Percentiles rank a stretch among this genome's conserved stretches.
Evolutionary conservation across 768 basidiomycete genomes (phyloP).

Genomic region (Tricholoma hemisulphureum): DNA sequence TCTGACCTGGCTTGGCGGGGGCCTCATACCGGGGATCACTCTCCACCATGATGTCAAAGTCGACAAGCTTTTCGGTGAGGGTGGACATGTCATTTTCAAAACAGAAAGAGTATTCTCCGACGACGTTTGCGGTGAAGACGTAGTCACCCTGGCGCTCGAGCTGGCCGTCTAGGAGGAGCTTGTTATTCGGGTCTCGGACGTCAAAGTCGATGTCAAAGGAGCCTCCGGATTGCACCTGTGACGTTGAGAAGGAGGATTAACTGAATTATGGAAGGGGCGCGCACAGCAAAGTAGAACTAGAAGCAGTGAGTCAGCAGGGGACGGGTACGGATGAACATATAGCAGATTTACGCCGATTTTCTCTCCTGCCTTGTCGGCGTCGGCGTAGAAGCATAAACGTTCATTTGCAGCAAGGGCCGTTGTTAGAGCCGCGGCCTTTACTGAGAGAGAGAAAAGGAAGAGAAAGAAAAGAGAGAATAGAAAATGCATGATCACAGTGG

Average conservation of each 20-base stretch:
- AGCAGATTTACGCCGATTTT: slow-evolving; percentile 73
- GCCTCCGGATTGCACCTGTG: slow-evolving; percentile 92
- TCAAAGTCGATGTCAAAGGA: slow-evolving; percentile 96
- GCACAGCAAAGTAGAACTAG: slow-evolving; percentile 97
- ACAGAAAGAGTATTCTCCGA: slow-evolving; percentile 93
- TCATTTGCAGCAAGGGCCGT: slow-evolving; percentile 78
- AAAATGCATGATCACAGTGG: slow-evolving; percentile 9
- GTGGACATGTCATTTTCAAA: slow-evolving; percentile 98
- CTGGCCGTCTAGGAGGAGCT: slow-evolving; percentile 80
- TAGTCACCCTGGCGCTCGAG: slow-evolving; percentile 96
- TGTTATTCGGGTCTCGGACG: slow-evolving; percentile 88
- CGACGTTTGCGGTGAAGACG: slow-evolving; percentile 89
- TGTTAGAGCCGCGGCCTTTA: slow-evolving; percentile 67
- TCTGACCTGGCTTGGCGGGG: slow-evolving; percentile 83
- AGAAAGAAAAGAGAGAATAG: slow-evolving; percentile 34
- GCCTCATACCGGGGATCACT: slow-evolving; percentile 90
- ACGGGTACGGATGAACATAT: background rate
- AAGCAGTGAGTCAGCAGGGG: slow-evolving; percentile 13
- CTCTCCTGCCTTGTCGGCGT: slow-evolving; percentile 93
- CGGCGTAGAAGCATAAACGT: slow-evolving; percentile 89
- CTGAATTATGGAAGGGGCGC: slow-evolving; percentile 22
- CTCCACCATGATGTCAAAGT: slow-evolving; percentile 98
- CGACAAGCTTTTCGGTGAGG: slow-evolving; percentile 89
- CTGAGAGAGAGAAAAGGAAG: slow-evolving; percentile 33
- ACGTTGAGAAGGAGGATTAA: background rate